A percentile compares a stretch with the other conserved stretches of the same genome.
These are phyloP conservation scores for Xerophyta viscosa DNA, from an alignment of 106 monocot genomes.

Conservation along the genomic window DNA sequence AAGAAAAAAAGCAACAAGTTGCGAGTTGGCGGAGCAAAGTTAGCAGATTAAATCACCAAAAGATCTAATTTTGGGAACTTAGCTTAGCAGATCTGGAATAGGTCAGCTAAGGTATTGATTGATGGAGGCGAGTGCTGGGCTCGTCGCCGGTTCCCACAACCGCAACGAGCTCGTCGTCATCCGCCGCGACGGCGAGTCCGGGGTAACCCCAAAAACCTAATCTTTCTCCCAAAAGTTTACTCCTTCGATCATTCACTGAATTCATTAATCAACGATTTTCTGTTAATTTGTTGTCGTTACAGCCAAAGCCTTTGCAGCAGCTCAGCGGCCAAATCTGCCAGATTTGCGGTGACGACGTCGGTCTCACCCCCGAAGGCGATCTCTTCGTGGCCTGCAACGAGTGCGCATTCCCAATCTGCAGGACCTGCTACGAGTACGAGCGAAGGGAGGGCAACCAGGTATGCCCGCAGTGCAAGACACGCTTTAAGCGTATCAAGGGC, in stretches of 20 bases:
- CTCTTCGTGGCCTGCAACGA: constrained; percentile 95
- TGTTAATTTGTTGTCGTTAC: constrained; percentile 12
- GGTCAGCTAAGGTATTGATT: no score
- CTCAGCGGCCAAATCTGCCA: constrained; percentile 85
- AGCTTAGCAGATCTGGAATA: no score
- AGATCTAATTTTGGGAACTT: no score
- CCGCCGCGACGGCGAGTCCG: constrained; percentile 64
- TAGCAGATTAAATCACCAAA: no score
- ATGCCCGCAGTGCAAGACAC: constrained; percentile 97
- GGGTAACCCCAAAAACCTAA: no score
- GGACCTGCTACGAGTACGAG: constrained; percentile 88
- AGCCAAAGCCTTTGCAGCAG: constrained; percentile 75
- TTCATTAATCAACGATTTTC: no score
- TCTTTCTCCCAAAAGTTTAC: no score
- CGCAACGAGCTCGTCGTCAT: constrained; percentile 91
- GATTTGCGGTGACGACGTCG: constrained; percentile 97
- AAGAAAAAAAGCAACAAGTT: no score
- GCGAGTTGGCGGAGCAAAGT: no score
- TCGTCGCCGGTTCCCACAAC: constrained; percentile 88
- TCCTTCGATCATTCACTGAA: no score
- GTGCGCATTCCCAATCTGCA: constrained; percentile 86
- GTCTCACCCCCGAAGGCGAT: constrained; percentile 67
- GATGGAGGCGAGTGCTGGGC: constrained; percentile 66
- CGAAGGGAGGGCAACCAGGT: constrained; percentile 82
- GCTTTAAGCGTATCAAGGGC: constrained; percentile 94